A percentile compares a stretch with the other conserved stretches of the same genome.
Conservation (phyloP, 805 yeast species). For the Candida maesae region DNA sequence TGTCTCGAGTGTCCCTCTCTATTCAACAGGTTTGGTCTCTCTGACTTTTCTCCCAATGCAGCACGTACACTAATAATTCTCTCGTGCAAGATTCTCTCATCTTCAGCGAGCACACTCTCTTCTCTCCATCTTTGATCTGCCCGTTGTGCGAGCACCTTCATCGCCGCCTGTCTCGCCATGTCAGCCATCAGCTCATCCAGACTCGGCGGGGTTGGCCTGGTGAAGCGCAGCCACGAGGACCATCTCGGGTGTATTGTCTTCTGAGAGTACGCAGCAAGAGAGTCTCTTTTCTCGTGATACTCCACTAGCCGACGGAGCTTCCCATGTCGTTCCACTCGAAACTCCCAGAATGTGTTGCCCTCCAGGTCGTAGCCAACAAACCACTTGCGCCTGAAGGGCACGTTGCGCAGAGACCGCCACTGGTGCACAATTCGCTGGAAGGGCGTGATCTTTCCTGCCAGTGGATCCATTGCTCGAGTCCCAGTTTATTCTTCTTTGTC, state of each 20-base stretch:
- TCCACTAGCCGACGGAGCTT: constrained; percentile 59
- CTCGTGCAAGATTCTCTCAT: constrained; percentile 11
- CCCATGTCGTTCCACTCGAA: constrained; percentile 48
- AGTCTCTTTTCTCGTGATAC: constrained; percentile 44
- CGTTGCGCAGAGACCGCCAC: constrained; percentile 56
- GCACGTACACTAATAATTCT: constrained; percentile 28
- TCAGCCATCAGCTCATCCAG: constrained; percentile 60
- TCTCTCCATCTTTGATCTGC: constrained; percentile 29
- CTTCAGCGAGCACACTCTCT: constrained; percentile 12
- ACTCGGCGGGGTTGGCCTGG: constrained; percentile 57
- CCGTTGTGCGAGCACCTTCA: constrained; percentile 34
- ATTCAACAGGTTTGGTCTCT: constrained; percentile 13
- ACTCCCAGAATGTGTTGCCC: constrained; percentile 87
- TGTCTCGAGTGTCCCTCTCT: not conserved
- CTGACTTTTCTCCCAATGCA: constrained; percentile 1
- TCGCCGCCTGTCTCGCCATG: constrained; percentile 47
- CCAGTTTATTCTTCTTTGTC: no score
- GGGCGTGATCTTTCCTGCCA: constrained; percentile 44
- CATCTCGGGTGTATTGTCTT: constrained; percentile 55
- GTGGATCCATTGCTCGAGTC: constrained; percentile 41
- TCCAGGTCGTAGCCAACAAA: constrained; percentile 70
- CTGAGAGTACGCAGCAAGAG: constrained; percentile 45
- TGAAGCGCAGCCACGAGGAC: constrained; percentile 75
- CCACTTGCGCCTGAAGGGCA: constrained; percentile 68
- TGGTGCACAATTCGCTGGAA: constrained; percentile 47